Evolutionary conservation across 2,329 filamentous ascomycete genomes (phyloP).

Genomic region (Zasmidium cellare): DNA sequence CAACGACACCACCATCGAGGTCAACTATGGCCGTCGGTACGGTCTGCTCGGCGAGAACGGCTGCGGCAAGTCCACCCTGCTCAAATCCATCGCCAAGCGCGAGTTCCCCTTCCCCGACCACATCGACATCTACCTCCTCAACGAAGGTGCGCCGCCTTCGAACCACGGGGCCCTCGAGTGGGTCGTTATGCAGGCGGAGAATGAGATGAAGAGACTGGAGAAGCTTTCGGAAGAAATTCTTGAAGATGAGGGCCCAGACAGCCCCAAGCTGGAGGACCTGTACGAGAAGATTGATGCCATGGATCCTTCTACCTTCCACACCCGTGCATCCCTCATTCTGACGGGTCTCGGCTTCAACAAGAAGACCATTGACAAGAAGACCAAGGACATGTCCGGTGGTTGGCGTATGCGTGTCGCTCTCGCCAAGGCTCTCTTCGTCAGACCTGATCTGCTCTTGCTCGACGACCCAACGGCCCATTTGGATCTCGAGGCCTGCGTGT

Average conservation of each 20-base stretch:
- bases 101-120: conserved; percentile 96
- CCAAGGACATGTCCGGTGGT: conserved; percentile 99
- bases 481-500: conserved; percentile 98
- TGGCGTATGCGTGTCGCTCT: conserved; percentile 99
- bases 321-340: conserved; percentile 91
- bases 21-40: conserved; percentile 90
- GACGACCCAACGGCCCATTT: conserved; percentile 99
- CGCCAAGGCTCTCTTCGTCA: conserved; percentile 96
- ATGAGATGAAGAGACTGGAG: conserved; percentile 88
- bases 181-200: conserved; percentile 93
- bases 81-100: conserved; percentile 90
- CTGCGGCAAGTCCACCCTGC: conserved; percentile 95
- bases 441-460: conserved; percentile 90
- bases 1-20: conserved; percentile 88
- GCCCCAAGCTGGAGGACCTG: conserved; percentile 83
- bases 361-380: conserved; percentile 96
- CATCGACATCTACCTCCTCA: conserved; percentile 96
- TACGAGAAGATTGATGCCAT: conserved; percentile 99
- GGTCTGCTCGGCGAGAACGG: conserved; percentile 98
- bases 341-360: conserved; percentile 99
- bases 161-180: conserved; percentile 93
- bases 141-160: conserved; percentile 88
- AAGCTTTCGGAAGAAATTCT: conserved; percentile 84
- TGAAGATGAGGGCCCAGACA: conserved; percentile 89
- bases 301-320: conserved; percentile 96